Evolutionary conservation across 2,329 filamentous ascomycete genomes (phyloP).

Genomic region (Diaporthe vaccinii): DNA sequence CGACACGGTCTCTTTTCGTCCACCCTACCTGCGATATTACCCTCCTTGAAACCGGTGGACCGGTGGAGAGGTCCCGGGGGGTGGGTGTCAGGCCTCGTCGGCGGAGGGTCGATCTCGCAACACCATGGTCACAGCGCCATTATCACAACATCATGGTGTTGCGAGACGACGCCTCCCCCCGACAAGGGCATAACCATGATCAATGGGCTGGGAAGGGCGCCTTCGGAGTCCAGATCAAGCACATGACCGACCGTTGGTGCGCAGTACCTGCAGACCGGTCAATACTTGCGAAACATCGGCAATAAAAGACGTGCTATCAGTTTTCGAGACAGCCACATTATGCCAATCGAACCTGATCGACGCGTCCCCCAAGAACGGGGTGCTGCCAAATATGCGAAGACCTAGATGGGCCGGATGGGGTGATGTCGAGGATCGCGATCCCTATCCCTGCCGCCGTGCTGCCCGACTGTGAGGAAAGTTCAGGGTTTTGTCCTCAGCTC

Average conservation of each 20-base stretch:
- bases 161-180: neutral
- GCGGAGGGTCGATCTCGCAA: neutral
- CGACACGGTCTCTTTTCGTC: neutral
- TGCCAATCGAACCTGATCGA: constrained; percentile 2
- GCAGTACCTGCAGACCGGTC: constrained; percentile 29
- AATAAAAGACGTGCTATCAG: constrained; percentile 3
- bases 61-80: neutral
- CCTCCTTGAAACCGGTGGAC: too few species aligned
- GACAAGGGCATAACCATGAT: constrained; percentile 16
- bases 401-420: neutral
- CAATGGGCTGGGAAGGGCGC: neutral
- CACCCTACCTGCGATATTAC: neutral
- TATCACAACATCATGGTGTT: neutral
- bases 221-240: constrained; percentile 3
- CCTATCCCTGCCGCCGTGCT: constrained; percentile 15
- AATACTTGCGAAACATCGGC: constrained; percentile 20
- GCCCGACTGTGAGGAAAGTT: constrained; percentile 30
- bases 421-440: constrained; percentile 13
- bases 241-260: constrained; percentile 20
- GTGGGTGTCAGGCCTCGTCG: neutral
- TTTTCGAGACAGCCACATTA: constrained; percentile 11
- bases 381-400: neutral
- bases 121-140: neutral
- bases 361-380: neutral
- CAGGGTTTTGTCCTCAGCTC: neutral